Evolutionary conservation across 208 protist genomes (phyloP), one percentile per base, ranked within the genome.

Genomic region (Phytomonas sp.): DNA sequence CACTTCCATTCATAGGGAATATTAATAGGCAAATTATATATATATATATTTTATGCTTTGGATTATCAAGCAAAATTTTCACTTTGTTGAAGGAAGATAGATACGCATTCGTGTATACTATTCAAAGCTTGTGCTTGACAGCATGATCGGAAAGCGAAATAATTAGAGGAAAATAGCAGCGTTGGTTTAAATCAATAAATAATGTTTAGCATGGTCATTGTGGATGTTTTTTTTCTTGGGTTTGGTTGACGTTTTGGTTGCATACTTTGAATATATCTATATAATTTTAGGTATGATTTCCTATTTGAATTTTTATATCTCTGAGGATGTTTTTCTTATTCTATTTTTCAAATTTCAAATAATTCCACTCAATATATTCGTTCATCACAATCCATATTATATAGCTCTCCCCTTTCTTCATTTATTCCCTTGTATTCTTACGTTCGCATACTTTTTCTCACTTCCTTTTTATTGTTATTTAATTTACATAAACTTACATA

Each of bases 391-490:
- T 46, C 1, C 63, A 36, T 67, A 51, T 46, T 67, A 29, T 67
- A 51, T 36, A 51, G 26, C 2, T 37, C 11, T 67, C 29, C 26
- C 63, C 40, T 67, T 36, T 46, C 63, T 67, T 36, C 33, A 46
- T 40, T 67, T 29, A 26, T 26, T 9, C 29, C n/a, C 64, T 66
- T 65, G 31, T 34, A 46, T 71, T 71, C 26, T 66, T 71, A 40
- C 60, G 7, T 23, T 71, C n/a, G 23, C 29, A 53, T 71, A 15
- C 32, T 26, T 59, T 71, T n/a, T 23, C 32, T 33, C 28, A 46
- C 7, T 30, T 51, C 29, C 29, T 66, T 71, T 64, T 69, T 69
- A 37, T 69, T 56, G 32, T 60, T 69, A 28, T 23, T 34, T 62
- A 30, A 62, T 17, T 17, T 33, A 62, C 8, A 29, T 62, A 26